Percentiles rank a stretch among this genome's conserved stretches.
Evolutionary conservation across 305 asterid genomes (phyloP).

Genomic region (Lippia alba): DNA sequence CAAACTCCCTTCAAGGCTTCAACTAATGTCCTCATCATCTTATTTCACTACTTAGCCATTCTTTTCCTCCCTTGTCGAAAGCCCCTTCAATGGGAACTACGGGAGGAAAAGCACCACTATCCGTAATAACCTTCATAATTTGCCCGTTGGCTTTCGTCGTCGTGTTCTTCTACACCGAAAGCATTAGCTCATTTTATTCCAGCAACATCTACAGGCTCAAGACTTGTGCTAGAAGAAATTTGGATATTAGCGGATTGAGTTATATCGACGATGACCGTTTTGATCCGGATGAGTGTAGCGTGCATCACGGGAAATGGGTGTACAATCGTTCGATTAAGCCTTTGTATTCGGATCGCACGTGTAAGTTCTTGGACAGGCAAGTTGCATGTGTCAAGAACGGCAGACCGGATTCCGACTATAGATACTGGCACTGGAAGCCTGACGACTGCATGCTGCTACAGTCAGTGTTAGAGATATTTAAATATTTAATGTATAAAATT

Average conservation of each 20-base stretch:
- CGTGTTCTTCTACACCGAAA: slow-evolving; percentile 61
- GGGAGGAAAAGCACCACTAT: slow-evolving; percentile 55
- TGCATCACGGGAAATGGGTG: slow-evolving; percentile 77
- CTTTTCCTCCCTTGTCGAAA: too few relatives aligned
- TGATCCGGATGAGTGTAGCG: slow-evolving; percentile 77
- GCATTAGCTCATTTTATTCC: slow-evolving; percentile 52
- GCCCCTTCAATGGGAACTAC: slow-evolving; percentile 46
- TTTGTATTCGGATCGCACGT: slow-evolving; percentile 63
- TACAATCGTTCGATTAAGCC: slow-evolving; percentile 73
- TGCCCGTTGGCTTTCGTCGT: slow-evolving; percentile 55
- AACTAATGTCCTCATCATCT: slow-evolving; percentile 40
- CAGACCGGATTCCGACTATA: slow-evolving; percentile 71
- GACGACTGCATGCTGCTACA: slow-evolving; percentile 89
- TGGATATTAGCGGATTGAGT: slow-evolving; percentile 46
- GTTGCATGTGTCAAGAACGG: slow-evolving; percentile 80
- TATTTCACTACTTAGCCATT: slow-evolving; percentile 29
- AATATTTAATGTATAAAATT: too few relatives aligned
- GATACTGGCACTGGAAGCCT: slow-evolving; percentile 87
- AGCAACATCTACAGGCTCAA: slow-evolving; percentile 49
- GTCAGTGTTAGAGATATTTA: slow-evolving; percentile 37
- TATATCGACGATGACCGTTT: slow-evolving; percentile 50
- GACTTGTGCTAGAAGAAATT: slow-evolving; percentile 52
- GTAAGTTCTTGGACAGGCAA: slow-evolving; percentile 77
- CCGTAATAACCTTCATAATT: slow-evolving; percentile 49
- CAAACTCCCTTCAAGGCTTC: slow-evolving; percentile 30